phyloP scores from a whole-genome alignment of 441 rosid genomes.

The Aquilaria agallochum region DNA sequence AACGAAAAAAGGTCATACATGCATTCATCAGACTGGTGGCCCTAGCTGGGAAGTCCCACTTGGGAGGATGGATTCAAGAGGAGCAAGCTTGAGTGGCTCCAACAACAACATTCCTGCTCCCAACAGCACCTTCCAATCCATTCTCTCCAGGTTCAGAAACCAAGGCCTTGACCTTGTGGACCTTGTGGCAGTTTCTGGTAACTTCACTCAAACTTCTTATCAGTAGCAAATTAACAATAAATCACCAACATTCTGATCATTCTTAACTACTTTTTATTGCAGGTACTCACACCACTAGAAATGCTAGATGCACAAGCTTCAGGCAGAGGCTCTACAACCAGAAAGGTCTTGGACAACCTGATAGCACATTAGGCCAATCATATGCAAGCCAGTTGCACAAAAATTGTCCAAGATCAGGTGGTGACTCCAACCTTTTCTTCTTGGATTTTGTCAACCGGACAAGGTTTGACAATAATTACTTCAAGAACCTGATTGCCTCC shows the following conservation, averaged over 20 bases:
- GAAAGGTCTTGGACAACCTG: conserved; percentile 70
- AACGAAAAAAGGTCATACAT: too few relatives aligned
- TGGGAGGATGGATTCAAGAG: conserved; percentile 77
- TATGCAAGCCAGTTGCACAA: conserved; percentile 56
- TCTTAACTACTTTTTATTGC: conserved; percentile 7
- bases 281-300: conserved; percentile 95
- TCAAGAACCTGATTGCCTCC: conserved; percentile 56
- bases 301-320: conserved; percentile 80
- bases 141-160: conserved; percentile 70
- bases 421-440: conserved; percentile 78
- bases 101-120: conserved; percentile 92
- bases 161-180: conserved; percentile 71
- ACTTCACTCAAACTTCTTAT: not conserved
- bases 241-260: too few relatives aligned
- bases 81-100: conserved; percentile 84
- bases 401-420: conserved; percentile 74
- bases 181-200: conserved; percentile 90
- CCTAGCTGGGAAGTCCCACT: conserved; percentile 88
- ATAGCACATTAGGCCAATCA: conserved; percentile 55
- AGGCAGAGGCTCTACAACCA: conserved; percentile 95
- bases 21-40: conserved; percentile 57
- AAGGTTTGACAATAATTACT: conserved; percentile 77
- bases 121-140: conserved; percentile 76
- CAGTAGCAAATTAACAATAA: not conserved
- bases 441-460: conserved; percentile 55